phyloP scores from a whole-genome alignment of 2,329 filamentous ascomycete genomes.

The Trichoderma cornu-damae region DNA sequence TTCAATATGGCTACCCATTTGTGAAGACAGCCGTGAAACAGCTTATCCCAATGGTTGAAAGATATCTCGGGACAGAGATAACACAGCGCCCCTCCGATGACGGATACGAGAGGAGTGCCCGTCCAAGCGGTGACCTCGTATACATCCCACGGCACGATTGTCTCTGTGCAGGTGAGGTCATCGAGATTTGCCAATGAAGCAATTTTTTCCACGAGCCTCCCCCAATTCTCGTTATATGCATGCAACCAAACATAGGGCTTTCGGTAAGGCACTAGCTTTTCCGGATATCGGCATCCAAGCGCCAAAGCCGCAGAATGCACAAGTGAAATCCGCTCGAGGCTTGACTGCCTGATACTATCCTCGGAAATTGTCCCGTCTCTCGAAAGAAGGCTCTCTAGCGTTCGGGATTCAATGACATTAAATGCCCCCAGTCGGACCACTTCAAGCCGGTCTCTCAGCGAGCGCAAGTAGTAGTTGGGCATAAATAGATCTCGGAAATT shows the following conservation, averaged over 20 bases:
- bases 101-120: conserved; percentile 24
- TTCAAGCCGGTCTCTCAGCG: conserved; percentile 22
- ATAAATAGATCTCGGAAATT: conserved; percentile 24
- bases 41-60: conserved; percentile 21
- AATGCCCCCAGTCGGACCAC: conserved; percentile 24
- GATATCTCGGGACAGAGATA: conserved; percentile 20
- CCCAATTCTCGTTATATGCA: conserved; percentile 17
- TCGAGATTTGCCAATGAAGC: background rate
- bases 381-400: conserved; percentile 4
- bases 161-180: conserved; percentile 23
- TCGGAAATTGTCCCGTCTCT: background rate
- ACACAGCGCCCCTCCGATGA: conserved; percentile 27
- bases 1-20: conserved; percentile 22
- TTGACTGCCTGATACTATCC: conserved; percentile 21
- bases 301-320: conserved; percentile 26
- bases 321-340: conserved; percentile 19
- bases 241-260: background rate
- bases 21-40: conserved; percentile 20
- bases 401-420: background rate
- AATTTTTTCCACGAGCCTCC: background rate
- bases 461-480: conserved; percentile 18
- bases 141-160: conserved; percentile 21
- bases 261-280: conserved; percentile 15
- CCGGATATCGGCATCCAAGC: conserved; percentile 21
- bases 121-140: conserved; percentile 25